Conservation (phyloP, 306 rosid genomes). For the Lablab purpureus region DNA sequence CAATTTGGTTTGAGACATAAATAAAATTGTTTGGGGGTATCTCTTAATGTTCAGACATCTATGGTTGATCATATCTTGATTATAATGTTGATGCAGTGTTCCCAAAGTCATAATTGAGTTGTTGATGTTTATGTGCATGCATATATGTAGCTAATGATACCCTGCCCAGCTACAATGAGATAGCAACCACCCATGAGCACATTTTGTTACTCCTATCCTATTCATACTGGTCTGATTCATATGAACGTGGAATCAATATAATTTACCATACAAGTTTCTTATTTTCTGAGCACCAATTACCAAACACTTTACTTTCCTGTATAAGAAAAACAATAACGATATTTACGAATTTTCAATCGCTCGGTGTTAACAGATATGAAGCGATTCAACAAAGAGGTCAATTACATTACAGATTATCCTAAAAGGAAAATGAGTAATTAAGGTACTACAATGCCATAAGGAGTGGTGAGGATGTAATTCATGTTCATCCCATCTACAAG, state of each 20-base stretch:
- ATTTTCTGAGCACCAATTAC: background rate
- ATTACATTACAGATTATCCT: background rate
- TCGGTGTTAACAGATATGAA: background rate
- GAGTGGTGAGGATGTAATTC: background rate
- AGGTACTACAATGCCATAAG: background rate
- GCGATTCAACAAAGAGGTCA: background rate
- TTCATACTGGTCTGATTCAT: background rate
- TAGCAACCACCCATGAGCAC: background rate
- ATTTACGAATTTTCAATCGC: background rate
- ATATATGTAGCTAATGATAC: background rate
- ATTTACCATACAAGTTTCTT: background rate
- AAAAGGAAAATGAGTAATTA: background rate
- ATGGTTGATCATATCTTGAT: conserved; percentile 13
- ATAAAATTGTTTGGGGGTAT: background rate
- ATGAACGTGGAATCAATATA: background rate
- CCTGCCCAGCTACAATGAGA: background rate
- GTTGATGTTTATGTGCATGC: background rate
- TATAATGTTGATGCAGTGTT: background rate
- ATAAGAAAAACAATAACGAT: background rate
- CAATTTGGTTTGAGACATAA: background rate
- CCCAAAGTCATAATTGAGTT: background rate
- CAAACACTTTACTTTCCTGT: background rate
- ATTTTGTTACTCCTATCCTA: background rate
- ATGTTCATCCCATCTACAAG: conserved; percentile 1
- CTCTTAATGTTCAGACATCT: background rate